These are phyloP conservation scores for Venturia asperata DNA, from an alignment of 2,329 filamentous ascomycete species.

Conservation along the genomic window DNA sequence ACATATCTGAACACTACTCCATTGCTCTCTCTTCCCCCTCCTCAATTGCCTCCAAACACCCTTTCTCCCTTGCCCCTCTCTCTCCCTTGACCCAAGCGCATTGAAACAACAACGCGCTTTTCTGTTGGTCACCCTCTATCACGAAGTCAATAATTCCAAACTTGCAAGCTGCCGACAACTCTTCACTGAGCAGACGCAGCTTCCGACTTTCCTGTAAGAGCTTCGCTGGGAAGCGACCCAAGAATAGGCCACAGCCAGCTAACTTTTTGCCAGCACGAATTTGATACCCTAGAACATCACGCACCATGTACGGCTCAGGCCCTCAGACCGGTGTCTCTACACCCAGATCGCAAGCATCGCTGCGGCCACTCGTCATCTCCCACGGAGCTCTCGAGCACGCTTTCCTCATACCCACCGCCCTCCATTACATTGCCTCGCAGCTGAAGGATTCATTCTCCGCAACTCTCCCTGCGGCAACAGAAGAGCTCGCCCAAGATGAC, in stretches of 20 bases:
- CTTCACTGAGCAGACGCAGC: constrained; percentile 16
- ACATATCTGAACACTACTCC: neutral
- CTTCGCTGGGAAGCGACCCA: no score
- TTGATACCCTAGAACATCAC: constrained; percentile 15
- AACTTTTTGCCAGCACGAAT: constrained; percentile 1
- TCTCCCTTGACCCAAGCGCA: neutral
- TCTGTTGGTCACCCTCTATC: neutral
- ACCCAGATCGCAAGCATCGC: constrained; percentile 84
- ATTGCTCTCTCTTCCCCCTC: neutral
- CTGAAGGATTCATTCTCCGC: constrained; percentile 84
- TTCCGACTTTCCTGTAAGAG: neutral
- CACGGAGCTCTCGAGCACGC: constrained; percentile 96
- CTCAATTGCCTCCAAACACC: neutral
- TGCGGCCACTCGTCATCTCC: constrained; percentile 80
- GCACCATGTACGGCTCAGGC: constrained; percentile 79
- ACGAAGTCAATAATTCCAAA: neutral
- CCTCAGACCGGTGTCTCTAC: constrained; percentile 95
- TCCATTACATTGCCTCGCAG: constrained; percentile 94
- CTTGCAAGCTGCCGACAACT: constrained; percentile 13
- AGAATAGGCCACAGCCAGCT: neutral
- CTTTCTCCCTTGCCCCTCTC: neutral
- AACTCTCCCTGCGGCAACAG: constrained; percentile 81
- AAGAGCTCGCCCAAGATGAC: constrained; percentile 95
- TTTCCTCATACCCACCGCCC: constrained; percentile 87
- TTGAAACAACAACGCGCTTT: constrained; percentile 5